Base-by-base conservation (phyloP, 805 yeast species). In the Kuraishia borneana region DNA sequence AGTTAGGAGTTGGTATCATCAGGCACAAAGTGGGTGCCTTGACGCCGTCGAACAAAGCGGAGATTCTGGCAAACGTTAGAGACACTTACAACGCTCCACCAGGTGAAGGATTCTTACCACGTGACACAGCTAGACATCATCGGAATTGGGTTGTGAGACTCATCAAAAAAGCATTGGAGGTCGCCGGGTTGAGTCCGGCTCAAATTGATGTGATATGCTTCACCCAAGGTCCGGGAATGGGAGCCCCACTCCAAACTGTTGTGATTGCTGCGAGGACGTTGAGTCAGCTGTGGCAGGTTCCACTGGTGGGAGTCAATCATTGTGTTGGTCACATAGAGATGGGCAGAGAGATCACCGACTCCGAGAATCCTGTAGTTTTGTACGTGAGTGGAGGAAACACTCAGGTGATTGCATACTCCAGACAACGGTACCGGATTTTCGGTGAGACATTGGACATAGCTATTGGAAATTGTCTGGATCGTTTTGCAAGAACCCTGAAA, bases 151-250 rank as follows among this genome's bases (percentile, higher is more conserved):
- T 79, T 17, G 88, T 83, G 1, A 58, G 96, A 37, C 57, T 88
- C 17, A 73, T 85, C 26, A 75, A 74, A 45, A 48, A 48, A 21
- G 81, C 97, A 0, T 48, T 92, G 28, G 52, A 53, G 2, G 88
- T 78, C 28, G 79, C 94, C 2, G 54, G 58, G 0, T 47, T 84
- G 5, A 43, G 46, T 2, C 58, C 60, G 9, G 23, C 42, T 1
- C 82, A 82, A 31, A 48, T 80, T 5, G 88, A 82, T 55, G 78
- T 83, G 33, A 82, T 92, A 32, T 85, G 95, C 54, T 92, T 92
- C 54, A 92, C 98, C 1, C 94, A 83, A 56, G 98, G 98, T 4
- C 99, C 98, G 1, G 99, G 99, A 1, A 92, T 92, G 97, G 99
- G 99, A 2, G 97, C 97, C 1, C 99, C 99, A 0, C 60, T 92